A percentile compares a stretch with the other conserved stretches of the same genome.
These are phyloP conservation scores for Salix udensis DNA, from an alignment of 345 rosid genomes.

Conservation along the genomic window DNA sequence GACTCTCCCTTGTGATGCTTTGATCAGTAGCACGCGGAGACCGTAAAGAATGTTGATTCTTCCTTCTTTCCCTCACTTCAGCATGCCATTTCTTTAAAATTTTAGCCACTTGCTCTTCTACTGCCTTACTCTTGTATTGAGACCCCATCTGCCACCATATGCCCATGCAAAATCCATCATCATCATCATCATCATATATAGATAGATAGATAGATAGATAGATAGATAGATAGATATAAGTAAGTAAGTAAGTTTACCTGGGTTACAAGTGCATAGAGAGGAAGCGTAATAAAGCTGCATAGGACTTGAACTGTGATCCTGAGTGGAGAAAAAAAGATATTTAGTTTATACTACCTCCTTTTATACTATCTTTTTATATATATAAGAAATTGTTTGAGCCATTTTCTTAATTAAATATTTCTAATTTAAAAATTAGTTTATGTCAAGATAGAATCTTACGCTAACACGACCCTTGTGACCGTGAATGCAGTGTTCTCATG, in stretches of 20 bases:
- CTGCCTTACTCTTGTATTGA: background rate
- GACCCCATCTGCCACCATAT: background rate
- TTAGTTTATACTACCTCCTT: no score
- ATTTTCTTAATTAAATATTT: no score
- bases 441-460: background rate
- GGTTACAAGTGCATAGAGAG: slow-evolving; percentile 8
- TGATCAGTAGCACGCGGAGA: no score
- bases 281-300: slow-evolving; percentile 17
- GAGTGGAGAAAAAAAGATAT: background rate
- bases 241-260: background rate
- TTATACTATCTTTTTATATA: no score
- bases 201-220: no score
- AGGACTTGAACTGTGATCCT: slow-evolving; percentile 2
- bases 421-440: no score
- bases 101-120: background rate
- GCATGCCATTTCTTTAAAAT: background rate
- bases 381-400: no score
- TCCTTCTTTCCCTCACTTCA: background rate
- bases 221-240: no score
- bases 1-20: background rate
- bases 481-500: background rate
- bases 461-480: background rate
- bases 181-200: background rate
- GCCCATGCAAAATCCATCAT: background rate
- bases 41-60: no score